Conservation (phyloP, 148 eudicot genomes). For the Beta vulgaris region DNA sequence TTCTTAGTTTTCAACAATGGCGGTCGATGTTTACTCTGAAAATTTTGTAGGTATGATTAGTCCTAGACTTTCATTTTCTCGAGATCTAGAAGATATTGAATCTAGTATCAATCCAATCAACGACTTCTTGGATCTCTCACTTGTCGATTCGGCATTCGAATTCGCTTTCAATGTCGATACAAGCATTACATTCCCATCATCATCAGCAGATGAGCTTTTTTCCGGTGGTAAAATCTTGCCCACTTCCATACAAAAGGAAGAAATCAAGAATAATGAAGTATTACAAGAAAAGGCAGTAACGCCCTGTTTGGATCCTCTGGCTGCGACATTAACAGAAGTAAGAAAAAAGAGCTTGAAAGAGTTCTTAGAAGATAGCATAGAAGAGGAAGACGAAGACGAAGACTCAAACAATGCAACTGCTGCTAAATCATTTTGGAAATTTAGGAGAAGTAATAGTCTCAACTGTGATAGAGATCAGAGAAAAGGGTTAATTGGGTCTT, state of each 20-base stretch:
- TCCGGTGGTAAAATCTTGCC: slow-evolving; percentile 69
- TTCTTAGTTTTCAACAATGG: slow-evolving; percentile 15
- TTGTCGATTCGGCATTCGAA: slow-evolving; percentile 44
- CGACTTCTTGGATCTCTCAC: slow-evolving; percentile 21
- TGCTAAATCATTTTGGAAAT: slow-evolving; percentile 35
- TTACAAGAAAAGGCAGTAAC: not conserved
- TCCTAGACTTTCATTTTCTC: slow-evolving; percentile 35
- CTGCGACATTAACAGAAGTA: slow-evolving; percentile 1
- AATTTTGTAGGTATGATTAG: slow-evolving; percentile 21
- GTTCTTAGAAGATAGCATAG: slow-evolving; percentile 40
- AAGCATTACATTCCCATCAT: slow-evolving; percentile 23
- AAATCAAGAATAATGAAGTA: not conserved
- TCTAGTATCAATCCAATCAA: not conserved
- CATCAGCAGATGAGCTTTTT: slow-evolving; percentile 82
- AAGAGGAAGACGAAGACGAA: slow-evolving; percentile 28
- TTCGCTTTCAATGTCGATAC: slow-evolving; percentile 54
- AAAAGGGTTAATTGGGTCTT: slow-evolving; percentile 29
- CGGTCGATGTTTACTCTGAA: slow-evolving; percentile 33
- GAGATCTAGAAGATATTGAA: slow-evolving; percentile 15
- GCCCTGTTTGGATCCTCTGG: slow-evolving; percentile 21
- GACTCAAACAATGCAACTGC: not conserved
- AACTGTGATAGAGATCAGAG: slow-evolving; percentile 29
- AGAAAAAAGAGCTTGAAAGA: slow-evolving; percentile 58
- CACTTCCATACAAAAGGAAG: slow-evolving; percentile 24
- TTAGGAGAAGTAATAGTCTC: slow-evolving; percentile 35